Percentiles rank a stretch among this genome's conserved stretches.
Evolutionary conservation across 148 eudicot species (phyloP).

Genomic region (Fagopyrum esculentum): DNA sequence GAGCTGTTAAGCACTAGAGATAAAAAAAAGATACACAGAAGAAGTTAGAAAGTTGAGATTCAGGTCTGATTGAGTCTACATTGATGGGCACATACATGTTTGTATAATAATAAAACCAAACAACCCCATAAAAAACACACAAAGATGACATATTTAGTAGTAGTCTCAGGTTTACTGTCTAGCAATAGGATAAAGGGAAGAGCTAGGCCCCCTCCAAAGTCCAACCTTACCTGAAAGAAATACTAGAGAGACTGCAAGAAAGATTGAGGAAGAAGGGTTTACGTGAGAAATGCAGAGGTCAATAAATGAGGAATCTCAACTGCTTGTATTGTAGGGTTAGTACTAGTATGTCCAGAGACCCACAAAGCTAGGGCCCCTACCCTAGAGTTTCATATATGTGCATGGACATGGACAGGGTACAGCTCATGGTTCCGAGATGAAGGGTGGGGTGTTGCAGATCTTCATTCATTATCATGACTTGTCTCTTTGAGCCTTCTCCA

Average conservation of each 20-base stretch:
- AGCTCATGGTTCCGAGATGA: not conserved
- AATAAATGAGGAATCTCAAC: slow-evolving; percentile 1
- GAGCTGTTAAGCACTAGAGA: not conserved
- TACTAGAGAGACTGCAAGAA: not conserved
- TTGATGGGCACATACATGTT: not conserved
- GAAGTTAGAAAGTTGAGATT: not conserved
- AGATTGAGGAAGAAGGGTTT: not conserved
- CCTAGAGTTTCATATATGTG: not conserved
- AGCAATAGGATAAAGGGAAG: not conserved
- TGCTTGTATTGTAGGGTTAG: not conserved
- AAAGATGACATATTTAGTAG: too few species aligned
- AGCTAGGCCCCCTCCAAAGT: not conserved
- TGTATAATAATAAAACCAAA: not conserved
- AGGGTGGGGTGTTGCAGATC: not conserved
- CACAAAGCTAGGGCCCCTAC: slow-evolving; percentile 7
- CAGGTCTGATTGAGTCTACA: not conserved
- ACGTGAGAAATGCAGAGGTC: not conserved
- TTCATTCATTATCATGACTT: slow-evolving; percentile 8
- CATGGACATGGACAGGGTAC: not conserved
- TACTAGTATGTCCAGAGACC: not conserved
- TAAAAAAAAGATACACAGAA: not conserved
- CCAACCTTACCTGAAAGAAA: not conserved
- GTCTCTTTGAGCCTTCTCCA: slow-evolving; percentile 6
- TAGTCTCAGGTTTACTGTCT: too few species aligned
- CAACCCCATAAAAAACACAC: too few species aligned